Evolutionary conservation across 2,329 filamentous ascomycete genomes (phyloP).

Genomic region (Scedosporium boydii): DNA sequence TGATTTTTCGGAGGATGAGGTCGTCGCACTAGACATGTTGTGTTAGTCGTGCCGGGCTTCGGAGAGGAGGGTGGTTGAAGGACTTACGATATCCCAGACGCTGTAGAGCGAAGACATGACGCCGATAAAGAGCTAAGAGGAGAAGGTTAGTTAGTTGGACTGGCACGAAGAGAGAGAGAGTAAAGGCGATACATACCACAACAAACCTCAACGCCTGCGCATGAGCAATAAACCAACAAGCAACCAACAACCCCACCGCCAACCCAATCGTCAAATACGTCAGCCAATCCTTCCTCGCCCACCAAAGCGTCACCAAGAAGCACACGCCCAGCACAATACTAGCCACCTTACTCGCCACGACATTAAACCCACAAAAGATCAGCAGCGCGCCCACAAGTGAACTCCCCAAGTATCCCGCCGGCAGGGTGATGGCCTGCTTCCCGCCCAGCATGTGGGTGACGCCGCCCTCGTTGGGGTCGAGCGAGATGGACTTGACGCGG

Average conservation of each 20-base stretch:
- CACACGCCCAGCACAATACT: slow-evolving; percentile 64
- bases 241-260: slow-evolving; percentile 61
- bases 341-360: slow-evolving; percentile 71
- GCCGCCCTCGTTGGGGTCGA: slow-evolving; percentile 54
- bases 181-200: slow-evolving; percentile 35
- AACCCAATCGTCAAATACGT: slow-evolving; percentile 62
- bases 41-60: not conserved
- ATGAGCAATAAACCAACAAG: slow-evolving; percentile 72
- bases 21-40: slow-evolving; percentile 52
- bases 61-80: not conserved
- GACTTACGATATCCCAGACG: slow-evolving; percentile 62
- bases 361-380: slow-evolving; percentile 73
- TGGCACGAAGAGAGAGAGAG: not conserved
- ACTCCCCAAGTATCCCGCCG: slow-evolving; percentile 70
- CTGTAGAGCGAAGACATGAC: slow-evolving; percentile 76
- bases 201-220: slow-evolving; percentile 65
- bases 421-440: slow-evolving; percentile 59
- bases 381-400: slow-evolving; percentile 68
- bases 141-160: too few relatives aligned
- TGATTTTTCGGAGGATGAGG: slow-evolving; percentile 70
- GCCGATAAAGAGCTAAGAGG: slow-evolving; percentile 58
- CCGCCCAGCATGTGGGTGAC: slow-evolving; percentile 71
- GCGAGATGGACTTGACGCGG: slow-evolving; percentile 58
- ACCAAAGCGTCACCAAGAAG: slow-evolving; percentile 74
- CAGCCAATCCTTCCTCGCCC: slow-evolving; percentile 70